These are phyloP conservation scores for Agarophyton chilense DNA, from an alignment of 23 red algal species.

Conservation along the genomic window DNA sequence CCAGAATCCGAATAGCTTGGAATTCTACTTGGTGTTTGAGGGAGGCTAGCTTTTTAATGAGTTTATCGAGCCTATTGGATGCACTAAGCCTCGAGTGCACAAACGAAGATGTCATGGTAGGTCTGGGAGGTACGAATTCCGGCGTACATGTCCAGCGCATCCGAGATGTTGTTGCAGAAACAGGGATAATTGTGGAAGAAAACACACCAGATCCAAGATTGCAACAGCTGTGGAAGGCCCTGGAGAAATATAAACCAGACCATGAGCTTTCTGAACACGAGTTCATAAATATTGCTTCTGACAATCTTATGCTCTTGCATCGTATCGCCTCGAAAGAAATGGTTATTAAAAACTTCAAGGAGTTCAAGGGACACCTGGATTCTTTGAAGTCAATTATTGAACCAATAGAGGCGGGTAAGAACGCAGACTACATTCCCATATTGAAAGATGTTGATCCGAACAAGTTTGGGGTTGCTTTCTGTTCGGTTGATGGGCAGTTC, in stretches of 20 bases:
- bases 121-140: not conserved
- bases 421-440: constrained; percentile 67
- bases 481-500: constrained; percentile 56
- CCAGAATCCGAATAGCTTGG: no score
- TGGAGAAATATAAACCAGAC: not conserved
- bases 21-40: no score
- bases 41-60: not conserved
- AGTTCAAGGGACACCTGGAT: constrained; percentile 35
- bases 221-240: not conserved
- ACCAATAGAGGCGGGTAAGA: not conserved
- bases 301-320: constrained; percentile 42
- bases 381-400: not conserved
- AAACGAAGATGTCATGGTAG: constrained; percentile 7
- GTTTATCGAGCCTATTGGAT: not conserved
- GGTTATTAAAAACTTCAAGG: constrained; percentile 21
- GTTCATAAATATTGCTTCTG: not conserved
- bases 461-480: constrained; percentile 55
- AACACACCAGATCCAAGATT: not conserved
- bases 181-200: not conserved
- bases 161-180: not conserved
- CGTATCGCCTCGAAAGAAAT: constrained; percentile 41
- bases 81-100: not conserved
- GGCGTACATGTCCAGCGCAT: not conserved
- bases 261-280: not conserved
- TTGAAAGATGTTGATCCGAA: constrained; percentile 35